Evolutionary conservation across 2,329 filamentous ascomycete species (phyloP), one percentile per base, ranked within the genome.

Genomic region (Aspergillus quadricinctus): DNA sequence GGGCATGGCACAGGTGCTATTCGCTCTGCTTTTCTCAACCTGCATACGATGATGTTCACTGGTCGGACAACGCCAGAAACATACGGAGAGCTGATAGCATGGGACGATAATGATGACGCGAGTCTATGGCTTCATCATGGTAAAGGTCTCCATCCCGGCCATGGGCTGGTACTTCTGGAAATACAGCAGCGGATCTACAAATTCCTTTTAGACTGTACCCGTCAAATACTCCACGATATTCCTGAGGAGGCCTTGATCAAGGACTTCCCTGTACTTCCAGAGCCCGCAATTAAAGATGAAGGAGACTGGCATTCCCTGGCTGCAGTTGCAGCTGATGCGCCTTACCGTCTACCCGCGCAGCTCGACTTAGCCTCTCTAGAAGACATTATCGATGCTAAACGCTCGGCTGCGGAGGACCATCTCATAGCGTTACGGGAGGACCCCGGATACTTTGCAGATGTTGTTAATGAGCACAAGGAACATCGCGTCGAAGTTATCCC

Each of bases 361-460:
- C 64, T 84, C 0, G 75, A 84, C 59, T 65, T 85, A 1, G 57
- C 46, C 0, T 73, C 74, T 0, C 66, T 86, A 0, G 69, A 76
- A 46, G 64, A 68, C 0, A 61, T 85, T 2, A 69, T 83, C 0
- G 63, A 63, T 1, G 78, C 80, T 0, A 75, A 71, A 56, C 61
- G 61, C 0, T 64, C 72, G 0, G 72, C 73, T 3, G 76, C 77
- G 1, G 77, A 82, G 54, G 83, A 86, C 65, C 80, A 85, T 56
- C 25, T 84, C 0, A 82, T 77, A 77, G 62, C 75, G 0, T 69
- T 86, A 2, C 76, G 83, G 3, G 83, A 86, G 58, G 83, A 86
- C 61, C 83, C 83, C 0, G 68, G 66, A 1, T 86, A 84, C 66
- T 86, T 85, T 57, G 66, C 73, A 3, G 70, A 79, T 0, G 53